These are phyloP conservation scores for Aureobasidium leucospermi DNA, from an alignment of 2,329 filamentous ascomycete genomes.

Conservation along the genomic window DNA sequence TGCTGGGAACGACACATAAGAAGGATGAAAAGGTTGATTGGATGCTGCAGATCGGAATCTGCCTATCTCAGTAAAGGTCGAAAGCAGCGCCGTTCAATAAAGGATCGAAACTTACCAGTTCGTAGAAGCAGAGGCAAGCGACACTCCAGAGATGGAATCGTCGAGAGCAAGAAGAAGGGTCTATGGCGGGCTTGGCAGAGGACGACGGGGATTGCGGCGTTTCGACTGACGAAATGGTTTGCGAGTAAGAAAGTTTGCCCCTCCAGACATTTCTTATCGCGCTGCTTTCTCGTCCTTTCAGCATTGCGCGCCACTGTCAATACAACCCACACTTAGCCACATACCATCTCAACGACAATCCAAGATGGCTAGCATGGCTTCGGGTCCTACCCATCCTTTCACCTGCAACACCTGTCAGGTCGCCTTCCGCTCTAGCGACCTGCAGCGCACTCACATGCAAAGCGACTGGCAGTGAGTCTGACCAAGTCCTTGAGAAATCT, in stretches of 20 bases:
- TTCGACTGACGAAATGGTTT: constrained; percentile 3
- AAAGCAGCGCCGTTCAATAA: not conserved
- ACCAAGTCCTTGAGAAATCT: not conserved
- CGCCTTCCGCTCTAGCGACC: constrained; percentile 86
- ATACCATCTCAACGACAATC: not conserved
- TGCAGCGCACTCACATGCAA: constrained; percentile 94
- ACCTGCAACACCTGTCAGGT: constrained; percentile 98
- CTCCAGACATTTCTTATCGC: constrained; percentile 11
- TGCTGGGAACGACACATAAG: not conserved
- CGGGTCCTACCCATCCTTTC: constrained; percentile 62
- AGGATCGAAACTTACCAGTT: not conserved
- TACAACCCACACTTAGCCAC: not conserved
- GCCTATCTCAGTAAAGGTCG: not conserved
- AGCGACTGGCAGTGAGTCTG: constrained; percentile 90
- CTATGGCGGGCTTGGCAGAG: not conserved
- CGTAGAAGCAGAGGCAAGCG: not conserved
- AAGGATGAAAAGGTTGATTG: not conserved
- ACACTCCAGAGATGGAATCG: not conserved
- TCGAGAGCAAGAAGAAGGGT: not conserved
- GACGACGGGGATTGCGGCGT: constrained; percentile 1
- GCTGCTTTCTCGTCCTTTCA: not conserved
- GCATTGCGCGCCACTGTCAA: not conserved
- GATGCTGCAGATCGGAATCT: not conserved
- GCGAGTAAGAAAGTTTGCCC: constrained; percentile 2
- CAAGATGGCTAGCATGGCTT: constrained; percentile 7